Evolutionary conservation across 805 yeast genomes (phyloP).

Genomic region (Pichia occidentalis): DNA sequence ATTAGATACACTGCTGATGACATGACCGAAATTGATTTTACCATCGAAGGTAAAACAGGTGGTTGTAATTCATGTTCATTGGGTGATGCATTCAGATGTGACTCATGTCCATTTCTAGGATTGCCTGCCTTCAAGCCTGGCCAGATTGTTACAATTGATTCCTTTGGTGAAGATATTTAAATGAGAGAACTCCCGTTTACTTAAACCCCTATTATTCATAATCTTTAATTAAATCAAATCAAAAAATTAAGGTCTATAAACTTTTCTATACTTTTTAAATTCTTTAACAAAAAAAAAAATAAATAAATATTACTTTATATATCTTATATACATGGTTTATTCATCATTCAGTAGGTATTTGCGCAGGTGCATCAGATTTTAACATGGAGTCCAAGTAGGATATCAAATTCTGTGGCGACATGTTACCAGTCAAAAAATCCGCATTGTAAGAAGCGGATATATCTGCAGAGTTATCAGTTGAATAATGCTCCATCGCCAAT

Average conservation of each 20-base stretch:
- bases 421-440: conserved; percentile 1
- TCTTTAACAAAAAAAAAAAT: neutral
- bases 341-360: too few species aligned
- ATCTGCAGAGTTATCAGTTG: neutral
- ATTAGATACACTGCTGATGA: conserved; percentile 60
- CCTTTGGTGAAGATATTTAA: conserved; percentile 70
- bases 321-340: too few species aligned
- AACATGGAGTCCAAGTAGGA: neutral
- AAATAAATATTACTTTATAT: neutral
- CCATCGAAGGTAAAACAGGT: conserved; percentile 94
- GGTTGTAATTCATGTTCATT: conserved; percentile 96
- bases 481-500: neutral
- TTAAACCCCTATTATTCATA: neutral
- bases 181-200: neutral
- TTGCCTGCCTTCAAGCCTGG: conserved; percentile 99
- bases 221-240: conserved; percentile 2
- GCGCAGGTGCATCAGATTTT: too few species aligned
- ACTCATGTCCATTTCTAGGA: conserved; percentile 96
- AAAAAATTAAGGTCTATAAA: conserved; percentile 1
- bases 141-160: conserved; percentile 71
- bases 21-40: conserved; percentile 85
- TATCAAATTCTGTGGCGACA: conserved; percentile 4
- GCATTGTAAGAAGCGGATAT: too few species aligned
- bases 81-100: conserved; percentile 98
- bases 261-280: neutral